phyloP scores from a whole-genome alignment of 192 early-diverging fungal species.

The Coemansia sp. region DNA sequence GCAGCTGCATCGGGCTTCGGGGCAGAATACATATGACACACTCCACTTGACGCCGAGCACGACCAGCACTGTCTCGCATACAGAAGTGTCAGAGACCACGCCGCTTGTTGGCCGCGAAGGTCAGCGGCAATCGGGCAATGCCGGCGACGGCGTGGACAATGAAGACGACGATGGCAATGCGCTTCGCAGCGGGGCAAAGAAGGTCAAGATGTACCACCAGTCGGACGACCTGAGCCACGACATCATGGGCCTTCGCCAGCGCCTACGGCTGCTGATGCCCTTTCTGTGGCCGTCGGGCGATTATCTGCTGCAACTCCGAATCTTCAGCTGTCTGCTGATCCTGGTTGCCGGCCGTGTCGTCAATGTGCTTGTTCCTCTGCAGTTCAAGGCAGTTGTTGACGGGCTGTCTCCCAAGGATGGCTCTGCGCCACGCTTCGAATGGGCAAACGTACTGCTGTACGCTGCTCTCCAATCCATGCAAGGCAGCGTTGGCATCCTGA shows the following conservation, averaged over 20 bases:
- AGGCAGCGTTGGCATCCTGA: slow-evolving; percentile 64
- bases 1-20: no score
- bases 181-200: slow-evolving; percentile 40
- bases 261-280: slow-evolving; percentile 64
- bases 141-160: background rate
- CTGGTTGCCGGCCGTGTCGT: slow-evolving; percentile 62
- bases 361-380: slow-evolving; percentile 77
- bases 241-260: slow-evolving; percentile 40
- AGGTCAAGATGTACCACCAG: slow-evolving; percentile 48
- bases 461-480: slow-evolving; percentile 39
- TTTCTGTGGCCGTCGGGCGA: slow-evolving; percentile 79
- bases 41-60: slow-evolving; percentile 8
- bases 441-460: slow-evolving; percentile 42
- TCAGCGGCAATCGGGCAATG: background rate
- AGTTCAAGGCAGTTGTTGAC: slow-evolving; percentile 81
- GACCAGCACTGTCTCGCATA: slow-evolving; percentile 10
- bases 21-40: no score
- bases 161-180: slow-evolving; percentile 14
- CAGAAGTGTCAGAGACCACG: slow-evolving; percentile 10
- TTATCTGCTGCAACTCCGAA: slow-evolving; percentile 55
- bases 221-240: slow-evolving; percentile 41
- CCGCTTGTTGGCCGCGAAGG: slow-evolving; percentile 13
- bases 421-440: slow-evolving; percentile 38
- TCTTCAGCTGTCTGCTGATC: slow-evolving; percentile 62
- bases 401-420: slow-evolving; percentile 49